Evolutionary conservation across 208 protist genomes (phyloP).

Genomic region (Porcisia deanei): DNA sequence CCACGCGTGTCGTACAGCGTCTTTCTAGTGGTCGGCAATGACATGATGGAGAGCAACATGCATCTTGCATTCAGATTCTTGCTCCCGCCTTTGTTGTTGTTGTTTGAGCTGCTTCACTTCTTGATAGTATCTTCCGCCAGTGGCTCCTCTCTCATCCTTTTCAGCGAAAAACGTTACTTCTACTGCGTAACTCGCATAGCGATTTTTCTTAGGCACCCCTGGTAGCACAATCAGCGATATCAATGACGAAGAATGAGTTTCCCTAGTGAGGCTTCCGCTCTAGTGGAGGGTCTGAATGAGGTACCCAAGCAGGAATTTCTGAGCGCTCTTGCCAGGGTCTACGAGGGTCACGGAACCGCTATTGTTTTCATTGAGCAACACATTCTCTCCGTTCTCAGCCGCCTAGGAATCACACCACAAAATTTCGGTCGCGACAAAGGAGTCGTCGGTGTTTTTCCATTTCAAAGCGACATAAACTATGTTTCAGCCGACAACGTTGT

Average conservation of each 20-base stretch:
- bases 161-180: background rate
- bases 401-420: slow-evolving; percentile 22
- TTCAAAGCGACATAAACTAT: slow-evolving; percentile 45
- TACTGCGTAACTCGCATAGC: background rate
- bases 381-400: slow-evolving; percentile 34
- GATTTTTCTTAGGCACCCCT: background rate
- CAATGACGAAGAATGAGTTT: slow-evolving; percentile 13
- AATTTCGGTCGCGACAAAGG: slow-evolving; percentile 32
- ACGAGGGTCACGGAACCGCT: slow-evolving; percentile 26
- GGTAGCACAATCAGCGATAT: background rate
- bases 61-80: background rate
- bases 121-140: background rate
- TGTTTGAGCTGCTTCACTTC: background rate
- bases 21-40: background rate
- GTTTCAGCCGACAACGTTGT: slow-evolving; percentile 46
- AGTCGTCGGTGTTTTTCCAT: slow-evolving; percentile 42
- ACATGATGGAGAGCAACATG: background rate
- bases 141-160: background rate
- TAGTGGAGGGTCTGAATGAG: slow-evolving; percentile 25
- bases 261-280: background rate
- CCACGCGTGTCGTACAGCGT: background rate
- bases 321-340: slow-evolving; percentile 7
- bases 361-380: slow-evolving; percentile 49
- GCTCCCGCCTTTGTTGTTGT: background rate
- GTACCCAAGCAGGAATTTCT: slow-evolving; percentile 40